Evolutionary conservation across 163 green algal genomes (phyloP), one percentile per base, ranked within the genome.

Genomic region (Smithsoniella earleae): DNA sequence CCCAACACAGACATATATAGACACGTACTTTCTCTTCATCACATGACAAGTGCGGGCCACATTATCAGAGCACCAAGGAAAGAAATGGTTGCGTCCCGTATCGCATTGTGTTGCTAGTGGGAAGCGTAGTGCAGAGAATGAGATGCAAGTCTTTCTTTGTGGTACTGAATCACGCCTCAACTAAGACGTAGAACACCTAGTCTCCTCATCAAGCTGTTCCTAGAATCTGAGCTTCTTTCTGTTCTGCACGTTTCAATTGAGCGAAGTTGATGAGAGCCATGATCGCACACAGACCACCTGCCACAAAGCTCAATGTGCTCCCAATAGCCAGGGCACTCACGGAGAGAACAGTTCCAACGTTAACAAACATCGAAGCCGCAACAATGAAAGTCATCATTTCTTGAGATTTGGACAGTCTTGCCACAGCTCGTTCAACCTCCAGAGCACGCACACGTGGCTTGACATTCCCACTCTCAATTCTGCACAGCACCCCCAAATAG

Each of bases 371-470:
- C 20, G 80, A 90, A 3, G 93, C 88, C 3, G 84, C 80, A 6
- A 98, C 75, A 4, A 87, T 86, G 3, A 84, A 79, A 16, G 82
- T 77, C 36, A 92, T 89, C 1, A 92, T 81, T 1, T 82, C 84
- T 79, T 98, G 93, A 89, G 87, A 90, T 13, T 74, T 78, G 79
- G 82, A 77, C 22, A 98, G 88, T 2, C 93, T 81, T 18, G 77
- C 80, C 8, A 98, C 78, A 2, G 90, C 89, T 3, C 93, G 86
- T 86, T 98, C 93, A 16, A 90, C 81, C 75, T 98, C 93, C 36
- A 98, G 78, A n/a, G 92, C 90, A 1, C 93, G 80, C 62, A 98
- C 93, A 18, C 93, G 80, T 69, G 97, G 86, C 84, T 98, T 98
- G 16, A 96, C 76, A 78, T 97, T 92, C 1, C 93, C 93, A 37